phyloP scores from a whole-genome alignment of 179 eudicot genomes.

The Silene noctiflora region DNA sequence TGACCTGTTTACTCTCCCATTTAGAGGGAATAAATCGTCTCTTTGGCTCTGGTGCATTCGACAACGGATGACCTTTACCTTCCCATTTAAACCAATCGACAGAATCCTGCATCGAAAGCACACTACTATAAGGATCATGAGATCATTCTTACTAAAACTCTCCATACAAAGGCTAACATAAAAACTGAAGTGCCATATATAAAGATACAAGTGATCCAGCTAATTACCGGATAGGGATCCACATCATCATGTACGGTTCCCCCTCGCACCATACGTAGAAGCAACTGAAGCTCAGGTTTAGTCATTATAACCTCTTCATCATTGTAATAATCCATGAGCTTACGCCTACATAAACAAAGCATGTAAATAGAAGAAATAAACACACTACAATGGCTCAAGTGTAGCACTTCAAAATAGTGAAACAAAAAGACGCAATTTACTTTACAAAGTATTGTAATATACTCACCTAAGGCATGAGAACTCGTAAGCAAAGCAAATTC shows the following conservation, averaged over 20 bases:
- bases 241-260: conserved; percentile 86
- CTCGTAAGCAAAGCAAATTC: too few relatives aligned
- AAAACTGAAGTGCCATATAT: not conserved
- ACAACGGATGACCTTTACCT: conserved; percentile 70
- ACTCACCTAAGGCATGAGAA: too few relatives aligned
- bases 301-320: conserved; percentile 85
- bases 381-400: not conserved
- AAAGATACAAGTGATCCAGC: not conserved
- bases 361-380: not conserved
- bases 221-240: conserved; percentile 71
- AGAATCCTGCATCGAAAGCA: conserved; percentile 62
- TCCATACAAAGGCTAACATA: not conserved
- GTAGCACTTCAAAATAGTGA: not conserved
- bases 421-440: not conserved
- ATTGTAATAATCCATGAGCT: conserved; percentile 68
- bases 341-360: conserved; percentile 51
- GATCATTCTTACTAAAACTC: not conserved
- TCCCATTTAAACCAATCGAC: conserved; percentile 87
- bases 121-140: not conserved
- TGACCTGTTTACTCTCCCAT: conserved; percentile 81
- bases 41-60: conserved; percentile 92
- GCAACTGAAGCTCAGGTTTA: conserved; percentile 54
- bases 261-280: conserved; percentile 66
- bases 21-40: conserved; percentile 92
- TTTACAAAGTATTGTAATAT: not conserved